A percentile compares a stretch with the other conserved stretches of the same genome.
These are phyloP conservation scores for Psilocybe tampanensis DNA, from an alignment of 768 basidiomycete genomes.

Conservation along the genomic window DNA sequence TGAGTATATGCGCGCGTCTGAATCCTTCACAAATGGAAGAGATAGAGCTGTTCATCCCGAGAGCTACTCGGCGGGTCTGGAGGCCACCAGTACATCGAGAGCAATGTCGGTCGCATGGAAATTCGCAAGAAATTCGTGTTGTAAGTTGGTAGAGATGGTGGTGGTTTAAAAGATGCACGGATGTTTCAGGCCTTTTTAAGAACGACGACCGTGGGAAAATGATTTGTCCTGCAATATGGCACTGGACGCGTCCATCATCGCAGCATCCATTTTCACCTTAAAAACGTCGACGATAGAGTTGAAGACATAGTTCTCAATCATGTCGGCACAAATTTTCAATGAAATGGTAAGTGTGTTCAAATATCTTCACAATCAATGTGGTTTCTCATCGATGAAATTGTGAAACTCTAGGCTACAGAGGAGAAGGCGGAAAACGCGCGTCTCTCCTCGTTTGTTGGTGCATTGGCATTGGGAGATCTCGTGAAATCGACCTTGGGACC, in stretches of 20 bases:
- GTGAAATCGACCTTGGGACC: constrained; percentile 99
- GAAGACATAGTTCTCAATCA: neutral
- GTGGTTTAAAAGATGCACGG: too few relatives aligned
- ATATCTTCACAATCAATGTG: neutral
- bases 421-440: constrained; percentile 98
- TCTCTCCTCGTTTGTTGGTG: constrained; percentile 96
- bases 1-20: too few relatives aligned
- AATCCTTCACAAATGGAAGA: too few relatives aligned
- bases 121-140: too few relatives aligned
- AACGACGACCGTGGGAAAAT: neutral
- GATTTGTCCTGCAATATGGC: neutral
- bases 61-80: too few relatives aligned
- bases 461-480: constrained; percentile 95
- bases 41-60: too few relatives aligned
- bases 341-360: constrained; percentile 11
- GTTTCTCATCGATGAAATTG: neutral
- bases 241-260: constrained; percentile 1
- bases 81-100: too few relatives aligned
- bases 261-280: constrained; percentile 2
- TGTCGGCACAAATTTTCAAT: constrained; percentile 15
- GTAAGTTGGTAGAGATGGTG: too few relatives aligned
- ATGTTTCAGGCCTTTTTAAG: too few relatives aligned
- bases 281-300: neutral
- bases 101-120: too few relatives aligned
- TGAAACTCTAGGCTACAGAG: constrained; percentile 67